Conservation (phyloP, 345 rosid species). For the Aquilaria malaccensis region DNA sequence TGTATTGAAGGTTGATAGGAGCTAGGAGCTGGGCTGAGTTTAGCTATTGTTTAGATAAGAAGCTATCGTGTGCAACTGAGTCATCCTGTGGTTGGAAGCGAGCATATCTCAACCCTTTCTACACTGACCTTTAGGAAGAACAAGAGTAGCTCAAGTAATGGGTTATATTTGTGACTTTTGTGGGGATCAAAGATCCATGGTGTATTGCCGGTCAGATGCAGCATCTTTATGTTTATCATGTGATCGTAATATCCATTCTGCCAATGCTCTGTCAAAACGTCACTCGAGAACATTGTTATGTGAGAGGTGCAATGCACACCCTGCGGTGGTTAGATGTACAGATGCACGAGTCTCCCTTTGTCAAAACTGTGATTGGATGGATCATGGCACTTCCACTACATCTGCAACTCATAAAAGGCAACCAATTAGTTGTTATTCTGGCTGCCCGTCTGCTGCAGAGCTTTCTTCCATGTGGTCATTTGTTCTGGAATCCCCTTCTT, state of each 20-base stretch:
- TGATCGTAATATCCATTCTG: conserved; percentile 88
- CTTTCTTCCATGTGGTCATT: conserved; percentile 92
- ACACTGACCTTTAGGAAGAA: conserved; percentile 8
- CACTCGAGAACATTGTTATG: conserved; percentile 86
- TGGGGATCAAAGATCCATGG: conserved; percentile 83
- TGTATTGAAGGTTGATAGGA: too few relatives aligned
- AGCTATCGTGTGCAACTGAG: conserved; percentile 3
- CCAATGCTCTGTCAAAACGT: conserved; percentile 85
- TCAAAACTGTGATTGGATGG: conserved; percentile 92
- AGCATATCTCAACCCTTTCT: too few relatives aligned
- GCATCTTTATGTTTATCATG: conserved; percentile 95
- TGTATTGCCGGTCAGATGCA: conserved; percentile 91
- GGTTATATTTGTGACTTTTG: conserved; percentile 94
- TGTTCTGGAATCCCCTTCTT: conserved; percentile 42
- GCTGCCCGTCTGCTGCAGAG: conserved; percentile 86
- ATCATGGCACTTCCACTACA: conserved; percentile 52
- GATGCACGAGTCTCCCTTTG: conserved; percentile 86
- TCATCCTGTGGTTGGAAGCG: background rate
- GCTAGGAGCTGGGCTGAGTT: too few relatives aligned
- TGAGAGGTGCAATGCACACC: conserved; percentile 84
- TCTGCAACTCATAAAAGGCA: conserved; percentile 67
- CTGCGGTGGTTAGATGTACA: conserved; percentile 69
- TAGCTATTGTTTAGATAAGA: background rate
- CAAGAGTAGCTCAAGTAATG: conserved; percentile 32
- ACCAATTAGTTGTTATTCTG: conserved; percentile 67